Percentiles rank a stretch among this genome's conserved stretches.
Conservation (phyloP, 495 filamentous ascomycete genomes). For the Xylaria palmicola region DNA sequence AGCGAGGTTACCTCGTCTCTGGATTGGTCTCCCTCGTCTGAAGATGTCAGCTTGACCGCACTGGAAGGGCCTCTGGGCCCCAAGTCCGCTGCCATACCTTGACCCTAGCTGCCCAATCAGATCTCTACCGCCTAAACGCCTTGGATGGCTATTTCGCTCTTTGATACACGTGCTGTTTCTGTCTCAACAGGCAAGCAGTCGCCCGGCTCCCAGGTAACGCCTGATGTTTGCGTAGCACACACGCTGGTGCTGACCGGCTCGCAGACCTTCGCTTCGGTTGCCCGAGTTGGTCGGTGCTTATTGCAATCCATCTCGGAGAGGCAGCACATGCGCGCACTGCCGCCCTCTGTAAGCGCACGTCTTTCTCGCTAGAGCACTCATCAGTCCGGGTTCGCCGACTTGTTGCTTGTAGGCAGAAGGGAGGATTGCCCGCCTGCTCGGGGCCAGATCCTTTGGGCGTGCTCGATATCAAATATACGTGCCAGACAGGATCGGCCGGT, state of each 20-base stretch:
- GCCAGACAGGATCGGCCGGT: neutral
- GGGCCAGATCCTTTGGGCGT: neutral
- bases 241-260: neutral
- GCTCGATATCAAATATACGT: neutral
- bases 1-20: too few relatives aligned
- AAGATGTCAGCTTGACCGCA: neutral
- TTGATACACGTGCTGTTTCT: neutral
- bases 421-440: neutral
- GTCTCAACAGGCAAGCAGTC: neutral
- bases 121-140: neutral
- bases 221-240: constrained; percentile 14
- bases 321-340: neutral
- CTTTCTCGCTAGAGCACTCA: neutral
- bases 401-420: neutral
- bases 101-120: neutral
- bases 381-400: constrained; percentile 5
- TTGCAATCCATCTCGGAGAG: neutral
- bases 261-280: constrained; percentile 16
- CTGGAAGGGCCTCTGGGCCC: neutral
- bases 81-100: neutral
- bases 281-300: constrained; percentile 4
- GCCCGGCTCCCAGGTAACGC: neutral
- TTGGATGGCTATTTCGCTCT: neutral
- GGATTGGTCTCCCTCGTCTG: neutral
- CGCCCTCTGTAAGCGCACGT: neutral